phyloP scores from a whole-genome alignment of 306 rosid species.

The Medicago truncatula region MtrunA17r5.0-ANR NC_053044.1:48215501-48216000 shows the following conservation, averaged over 20 bases:
- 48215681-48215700: slow-evolving; percentile 28
- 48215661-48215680: neutral
- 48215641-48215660: slow-evolving; percentile 14
- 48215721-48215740: slow-evolving; percentile 4
- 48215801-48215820: neutral
- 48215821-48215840: neutral
- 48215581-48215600: slow-evolving; percentile 37
- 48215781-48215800: neutral
- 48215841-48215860: too few relatives aligned
- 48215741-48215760: neutral
- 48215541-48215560: slow-evolving; percentile 51
- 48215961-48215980: slow-evolving; percentile 2
- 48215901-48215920: slow-evolving; percentile 25
- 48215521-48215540: slow-evolving; percentile 61
- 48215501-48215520: slow-evolving; percentile 67
- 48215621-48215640: slow-evolving; percentile 27
- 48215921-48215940: neutral
- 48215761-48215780: neutral
- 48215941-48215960: neutral
- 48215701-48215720: neutral
- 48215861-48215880: neutral
- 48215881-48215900: slow-evolving; percentile 1
- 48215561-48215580: slow-evolving; percentile 45
- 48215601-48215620: slow-evolving; percentile 29
- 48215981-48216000: neutral